Percentiles rank a stretch among this genome's conserved stretches.
Evolutionary conservation across 1,284 basidiomycete species (phyloP).

Genomic region (Grifola frondosa): DNA sequence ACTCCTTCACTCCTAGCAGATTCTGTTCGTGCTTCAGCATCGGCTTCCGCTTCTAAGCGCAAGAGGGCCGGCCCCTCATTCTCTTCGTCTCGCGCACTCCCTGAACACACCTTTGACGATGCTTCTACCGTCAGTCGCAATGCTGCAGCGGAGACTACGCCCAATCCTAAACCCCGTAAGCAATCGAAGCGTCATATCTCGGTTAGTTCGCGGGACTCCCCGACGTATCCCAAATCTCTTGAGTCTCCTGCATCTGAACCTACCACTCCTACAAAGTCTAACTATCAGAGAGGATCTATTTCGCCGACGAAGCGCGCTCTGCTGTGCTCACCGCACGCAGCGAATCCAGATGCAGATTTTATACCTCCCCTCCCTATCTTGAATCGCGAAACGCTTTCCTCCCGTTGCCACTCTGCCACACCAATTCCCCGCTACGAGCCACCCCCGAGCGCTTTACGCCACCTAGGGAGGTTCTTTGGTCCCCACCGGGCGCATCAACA

Average conservation of each 20-base stretch:
- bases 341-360: conserved; percentile 53
- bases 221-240: conserved; percentile 25
- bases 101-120: conserved; percentile 8
- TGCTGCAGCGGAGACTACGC: conserved; percentile 40
- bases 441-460: conserved; percentile 66
- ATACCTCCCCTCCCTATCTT: conserved; percentile 36
- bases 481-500: conserved; percentile 30
- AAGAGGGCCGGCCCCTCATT: conserved; percentile 31
- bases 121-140: conserved; percentile 17
- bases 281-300: conserved; percentile 27
- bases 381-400: conserved; percentile 21
- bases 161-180: conserved; percentile 62
- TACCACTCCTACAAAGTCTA: conserved; percentile 24
- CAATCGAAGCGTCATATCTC: conserved; percentile 37
- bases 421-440: conserved; percentile 64
- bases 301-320: conserved; percentile 33
- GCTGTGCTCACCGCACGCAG: conserved; percentile 44
- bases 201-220: conserved; percentile 28
- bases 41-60: conserved; percentile 31
- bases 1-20: conserved; percentile 18
- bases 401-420: conserved; percentile 38
- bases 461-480: conserved; percentile 57
- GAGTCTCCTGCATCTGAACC: conserved; percentile 15
- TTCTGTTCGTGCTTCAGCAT: no score
- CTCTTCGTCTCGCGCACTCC: conserved; percentile 15